phyloP scores from a whole-genome alignment of 805 yeast genomes.

The Hanseniaspora pseudoguilliermondii region DNA sequence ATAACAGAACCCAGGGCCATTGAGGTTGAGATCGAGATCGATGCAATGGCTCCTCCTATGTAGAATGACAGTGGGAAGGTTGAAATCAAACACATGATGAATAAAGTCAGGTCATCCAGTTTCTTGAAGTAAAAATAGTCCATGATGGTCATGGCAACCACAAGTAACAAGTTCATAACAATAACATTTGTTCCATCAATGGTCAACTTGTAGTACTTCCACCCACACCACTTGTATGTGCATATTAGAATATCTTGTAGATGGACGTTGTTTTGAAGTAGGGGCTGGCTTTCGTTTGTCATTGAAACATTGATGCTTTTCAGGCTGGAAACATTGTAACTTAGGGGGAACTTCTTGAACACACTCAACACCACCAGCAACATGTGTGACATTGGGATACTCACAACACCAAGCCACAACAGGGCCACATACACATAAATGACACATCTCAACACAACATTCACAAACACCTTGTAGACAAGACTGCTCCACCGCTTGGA shows the following conservation, averaged over 20 bases:
- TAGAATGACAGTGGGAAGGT: constrained; percentile 91
- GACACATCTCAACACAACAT: background rate
- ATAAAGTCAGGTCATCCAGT: constrained; percentile 38
- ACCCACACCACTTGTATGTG: constrained; percentile 84
- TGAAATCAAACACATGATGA: constrained; percentile 64
- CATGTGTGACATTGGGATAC: constrained; percentile 11
- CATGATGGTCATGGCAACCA: constrained; percentile 69
- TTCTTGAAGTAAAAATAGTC: constrained; percentile 46
- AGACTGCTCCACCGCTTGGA: background rate
- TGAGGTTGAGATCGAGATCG: constrained; percentile 93
- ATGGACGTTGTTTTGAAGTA: background rate
- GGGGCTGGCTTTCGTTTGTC: constrained; percentile 17
- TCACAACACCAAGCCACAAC: constrained; percentile 7
- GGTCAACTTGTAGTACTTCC: constrained; percentile 89
- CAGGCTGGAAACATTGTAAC: background rate
- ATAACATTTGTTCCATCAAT: constrained; percentile 92
- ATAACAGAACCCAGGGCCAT: constrained; percentile 99
- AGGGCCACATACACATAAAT: background rate
- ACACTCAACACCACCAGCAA: constrained; percentile 1
- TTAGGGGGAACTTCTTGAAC: constrained; percentile 4
- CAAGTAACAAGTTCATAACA: constrained; percentile 66
- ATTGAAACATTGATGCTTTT: background rate
- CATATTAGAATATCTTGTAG: constrained; percentile 56
- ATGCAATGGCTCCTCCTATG: constrained; percentile 98
- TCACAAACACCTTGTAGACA: background rate